Conservation (phyloP, 495 filamentous ascomycete species). For the Hypomontagnella monticulosa region DNA sequence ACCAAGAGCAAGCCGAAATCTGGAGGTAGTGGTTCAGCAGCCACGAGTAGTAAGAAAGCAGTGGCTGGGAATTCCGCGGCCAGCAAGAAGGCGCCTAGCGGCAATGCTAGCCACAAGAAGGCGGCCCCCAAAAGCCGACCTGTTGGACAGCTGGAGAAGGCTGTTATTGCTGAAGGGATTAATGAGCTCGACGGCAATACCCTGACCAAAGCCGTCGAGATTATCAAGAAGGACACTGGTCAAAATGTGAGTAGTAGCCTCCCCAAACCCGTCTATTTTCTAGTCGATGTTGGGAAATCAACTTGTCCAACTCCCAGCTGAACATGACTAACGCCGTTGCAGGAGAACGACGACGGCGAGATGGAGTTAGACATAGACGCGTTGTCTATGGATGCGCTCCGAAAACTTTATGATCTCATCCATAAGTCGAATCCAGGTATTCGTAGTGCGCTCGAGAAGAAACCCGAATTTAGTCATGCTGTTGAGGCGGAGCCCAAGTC, state of each 20-base stretch:
- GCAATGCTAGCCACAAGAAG: slow-evolving; percentile 56
- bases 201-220: slow-evolving; percentile 81
- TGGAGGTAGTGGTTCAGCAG: slow-evolving; percentile 24
- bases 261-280: neutral
- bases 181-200: slow-evolving; percentile 75
- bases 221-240: slow-evolving; percentile 88
- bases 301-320: neutral
- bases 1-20: slow-evolving; percentile 48
- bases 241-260: slow-evolving; percentile 64
- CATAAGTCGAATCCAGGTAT: slow-evolving; percentile 70
- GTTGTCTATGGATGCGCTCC: slow-evolving; percentile 76
- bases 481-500: slow-evolving; percentile 40
- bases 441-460: slow-evolving; percentile 40
- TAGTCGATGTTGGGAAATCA: neutral
- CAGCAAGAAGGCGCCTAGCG: slow-evolving; percentile 56
- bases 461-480: slow-evolving; percentile 52
- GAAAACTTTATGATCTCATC: slow-evolving; percentile 79
- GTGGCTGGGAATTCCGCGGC: slow-evolving; percentile 47
- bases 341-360: slow-evolving; percentile 81
- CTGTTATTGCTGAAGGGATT: slow-evolving; percentile 84
- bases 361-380: slow-evolving; percentile 92
- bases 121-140: slow-evolving; percentile 63
- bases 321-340: slow-evolving; percentile 28
- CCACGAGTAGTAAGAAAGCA: slow-evolving; percentile 44
- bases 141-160: slow-evolving; percentile 80